Conservation (phyloP, 208 protist genomes). For the Giardia duodenalis region DNA sequence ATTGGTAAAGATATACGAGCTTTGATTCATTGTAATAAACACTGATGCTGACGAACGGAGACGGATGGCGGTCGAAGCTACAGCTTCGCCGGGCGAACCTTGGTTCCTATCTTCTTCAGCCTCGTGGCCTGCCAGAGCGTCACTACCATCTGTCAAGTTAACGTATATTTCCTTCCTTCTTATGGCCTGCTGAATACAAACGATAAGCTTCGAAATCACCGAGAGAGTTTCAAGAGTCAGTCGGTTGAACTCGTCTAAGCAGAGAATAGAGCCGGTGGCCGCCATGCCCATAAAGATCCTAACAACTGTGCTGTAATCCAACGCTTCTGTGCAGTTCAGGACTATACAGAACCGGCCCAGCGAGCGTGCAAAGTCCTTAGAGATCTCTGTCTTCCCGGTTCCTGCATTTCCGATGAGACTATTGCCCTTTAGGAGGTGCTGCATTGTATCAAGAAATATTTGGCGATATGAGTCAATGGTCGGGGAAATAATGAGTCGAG, state of each 20-base stretch:
- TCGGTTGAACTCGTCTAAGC: constrained; percentile 59
- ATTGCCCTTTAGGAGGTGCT: background rate
- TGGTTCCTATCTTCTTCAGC: background rate
- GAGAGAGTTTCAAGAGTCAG: constrained; percentile 39
- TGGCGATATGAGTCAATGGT: constrained; percentile 64
- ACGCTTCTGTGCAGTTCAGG: constrained; percentile 90
- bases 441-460: background rate
- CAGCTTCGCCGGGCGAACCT: background rate
- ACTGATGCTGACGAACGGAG: background rate
- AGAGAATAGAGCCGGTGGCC: constrained; percentile 48
- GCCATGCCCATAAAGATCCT: constrained; percentile 51
- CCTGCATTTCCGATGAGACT: constrained; percentile 71
- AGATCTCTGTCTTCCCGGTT: constrained; percentile 84
- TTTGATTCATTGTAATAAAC: constrained; percentile 13
- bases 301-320: constrained; percentile 59
- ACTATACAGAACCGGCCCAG: constrained; percentile 68
- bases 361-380: constrained; percentile 73
- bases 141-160: background rate
- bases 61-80: background rate
- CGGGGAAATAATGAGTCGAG: constrained; percentile 90
- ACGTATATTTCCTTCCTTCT: background rate
- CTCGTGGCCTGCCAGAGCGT: background rate
- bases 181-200: background rate
- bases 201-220: background rate
- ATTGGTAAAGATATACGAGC: background rate